Evolutionary conservation across 2,329 filamentous ascomycete genomes (phyloP).

Genomic region (Monosporascus ibericus): DNA sequence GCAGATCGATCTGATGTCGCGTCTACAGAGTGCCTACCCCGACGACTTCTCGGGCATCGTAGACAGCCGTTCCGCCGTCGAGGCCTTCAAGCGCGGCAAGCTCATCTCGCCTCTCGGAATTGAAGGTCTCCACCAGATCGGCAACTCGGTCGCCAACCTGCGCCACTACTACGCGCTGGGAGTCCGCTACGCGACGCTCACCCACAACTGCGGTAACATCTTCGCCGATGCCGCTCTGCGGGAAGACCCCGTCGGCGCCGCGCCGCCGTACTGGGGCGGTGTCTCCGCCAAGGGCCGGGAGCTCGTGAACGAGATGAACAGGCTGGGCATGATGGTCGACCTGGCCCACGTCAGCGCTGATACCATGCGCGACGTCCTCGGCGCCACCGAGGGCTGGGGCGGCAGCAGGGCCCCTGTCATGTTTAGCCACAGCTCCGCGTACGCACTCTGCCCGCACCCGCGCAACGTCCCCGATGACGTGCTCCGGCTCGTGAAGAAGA

Average conservation of each 20-base stretch:
- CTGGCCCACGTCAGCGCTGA: conserved; percentile 70
- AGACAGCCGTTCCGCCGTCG: conserved; percentile 54
- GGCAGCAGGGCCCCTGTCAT: conserved; percentile 79
- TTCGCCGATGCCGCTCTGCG: conserved; percentile 79
- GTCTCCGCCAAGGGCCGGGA: conserved; percentile 63
- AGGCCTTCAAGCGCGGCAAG: conserved; percentile 53
- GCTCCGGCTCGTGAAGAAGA: conserved; percentile 66
- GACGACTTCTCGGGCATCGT: conserved; percentile 57
- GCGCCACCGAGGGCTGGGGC: conserved; percentile 54
- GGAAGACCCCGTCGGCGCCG: conserved; percentile 43
- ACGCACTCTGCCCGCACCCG: conserved; percentile 76
- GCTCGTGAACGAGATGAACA: conserved; percentile 84
- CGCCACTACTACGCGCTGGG: conserved; percentile 72
- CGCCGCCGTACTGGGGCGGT: conserved; percentile 61
- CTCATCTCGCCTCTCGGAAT: conserved; percentile 75
- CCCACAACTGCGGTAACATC: conserved; percentile 88
- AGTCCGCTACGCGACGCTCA: conserved; percentile 81
- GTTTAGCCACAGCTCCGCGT: conserved; percentile 81
- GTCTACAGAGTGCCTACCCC: conserved; percentile 43
- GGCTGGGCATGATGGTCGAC: conserved; percentile 90
- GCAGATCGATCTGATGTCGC: conserved; percentile 59
- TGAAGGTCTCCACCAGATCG: conserved; percentile 90
- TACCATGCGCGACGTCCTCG: conserved; percentile 80
- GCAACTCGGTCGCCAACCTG: conserved; percentile 72
- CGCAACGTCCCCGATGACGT: conserved; percentile 86